A percentile compares a stretch with the other conserved stretches of the same genome.
These are phyloP conservation scores for Plasmodium fragile DNA, from an alignment of 169 alveolate genomes.

Conservation along the genomic window DNA sequence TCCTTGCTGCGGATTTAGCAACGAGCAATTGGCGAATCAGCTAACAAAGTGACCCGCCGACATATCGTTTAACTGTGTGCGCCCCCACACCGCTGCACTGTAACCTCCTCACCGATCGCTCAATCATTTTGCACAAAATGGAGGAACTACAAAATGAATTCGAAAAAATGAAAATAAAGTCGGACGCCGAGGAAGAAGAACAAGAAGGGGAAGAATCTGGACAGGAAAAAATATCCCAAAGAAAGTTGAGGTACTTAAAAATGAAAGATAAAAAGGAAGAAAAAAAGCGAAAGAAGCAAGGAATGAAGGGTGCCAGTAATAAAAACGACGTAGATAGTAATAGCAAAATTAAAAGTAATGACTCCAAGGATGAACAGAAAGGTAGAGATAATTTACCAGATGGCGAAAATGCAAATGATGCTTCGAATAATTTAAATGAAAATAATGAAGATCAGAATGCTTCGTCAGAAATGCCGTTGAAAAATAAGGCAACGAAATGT, in stretches of 20 bases:
- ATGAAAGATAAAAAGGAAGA: conserved; percentile 73
- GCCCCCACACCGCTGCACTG: too few species aligned
- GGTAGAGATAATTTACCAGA: background rate
- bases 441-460: background rate
- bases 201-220: conserved; percentile 11
- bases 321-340: background rate
- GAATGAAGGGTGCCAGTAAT: conserved; percentile 15
- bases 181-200: conserved; percentile 23
- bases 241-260: conserved; percentile 43
- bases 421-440: conserved; percentile 7
- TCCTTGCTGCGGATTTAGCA: background rate
- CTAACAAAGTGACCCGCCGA: background rate
- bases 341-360: background rate
- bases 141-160: background rate
- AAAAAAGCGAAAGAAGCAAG: conserved; percentile 40
- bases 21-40: background rate
- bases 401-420: conserved; percentile 11
- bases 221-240: conserved; percentile 41
- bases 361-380: background rate
- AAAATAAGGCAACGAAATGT: conserved; percentile 2
- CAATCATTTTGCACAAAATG: background rate
- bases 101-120: too few species aligned
- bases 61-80: background rate
- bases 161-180: background rate
- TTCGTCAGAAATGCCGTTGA: background rate